Evolutionary conservation across 2,329 filamentous ascomycete species (phyloP), one percentile per base, ranked within the genome.

Genomic region (Hypocreales sp.): DNA sequence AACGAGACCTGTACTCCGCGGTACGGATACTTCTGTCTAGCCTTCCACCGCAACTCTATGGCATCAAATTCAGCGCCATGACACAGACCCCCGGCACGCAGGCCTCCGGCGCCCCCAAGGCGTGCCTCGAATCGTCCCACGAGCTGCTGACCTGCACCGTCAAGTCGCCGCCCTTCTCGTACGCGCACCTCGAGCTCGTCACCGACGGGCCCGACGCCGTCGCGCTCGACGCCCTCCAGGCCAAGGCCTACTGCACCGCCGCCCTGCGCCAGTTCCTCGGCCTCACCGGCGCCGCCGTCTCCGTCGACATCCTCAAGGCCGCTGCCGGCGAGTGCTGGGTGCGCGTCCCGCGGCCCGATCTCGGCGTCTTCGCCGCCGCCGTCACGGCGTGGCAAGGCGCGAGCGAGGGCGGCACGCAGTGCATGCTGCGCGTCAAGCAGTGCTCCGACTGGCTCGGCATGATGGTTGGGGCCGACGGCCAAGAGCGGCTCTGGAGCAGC

Each of bases 211-310:
- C 41, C 12, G 34, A 36, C 9, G 26, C 35, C 10, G 26, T 34
- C 13, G 35, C 32, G 12, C 53, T 81, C 5, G 78, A 84, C 48
- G 55, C 61, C 3, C 53, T 83, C 3, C 73, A 72, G 20, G 59
- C 67, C 12, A 69, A 68, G 19, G 58, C 70, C 1, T 73, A 79
- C 42, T 67, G 79, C 38, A 68, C 65, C 2, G 49, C 64, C 1
- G 73, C 79, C 0, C 55, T 87, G 7, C 58, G 58, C 1, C 67
- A 78, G 34, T 84, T 80, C 40, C 65, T 87, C 2, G 81, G 81
- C 13, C 52, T 70, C 12, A 72, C 69, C 0, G 81, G 81, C 8
- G 53, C 62, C 2, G 71, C 69, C 8, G 72, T 86, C 4, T 55
- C 73, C 1, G 45, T 84, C 30, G 81, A 87, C 42, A 69, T 86